A percentile compares a stretch with the other conserved stretches of the same genome.
phyloP scores from a whole-genome alignment of 1,139 yeast species.

The Pichia sp. region DNA sequence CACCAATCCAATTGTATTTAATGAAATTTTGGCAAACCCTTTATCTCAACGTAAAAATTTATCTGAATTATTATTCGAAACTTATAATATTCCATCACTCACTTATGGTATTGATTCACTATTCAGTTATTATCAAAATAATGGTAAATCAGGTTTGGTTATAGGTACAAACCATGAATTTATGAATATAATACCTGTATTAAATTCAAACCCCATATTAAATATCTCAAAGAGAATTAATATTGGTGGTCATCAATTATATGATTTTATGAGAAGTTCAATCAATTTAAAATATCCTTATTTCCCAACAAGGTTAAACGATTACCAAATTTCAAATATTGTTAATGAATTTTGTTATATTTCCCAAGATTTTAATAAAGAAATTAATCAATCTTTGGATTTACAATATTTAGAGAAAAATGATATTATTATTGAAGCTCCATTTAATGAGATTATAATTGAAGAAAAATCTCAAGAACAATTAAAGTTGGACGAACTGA shows the following conservation, averaged over 20 bases:
- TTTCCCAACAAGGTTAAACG: conserved; percentile 69
- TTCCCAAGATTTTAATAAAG: conserved; percentile 60
- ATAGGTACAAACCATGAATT: conserved; percentile 79
- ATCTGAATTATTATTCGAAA: conserved; percentile 80
- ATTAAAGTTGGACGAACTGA: conserved; percentile 65
- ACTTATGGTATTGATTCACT: conserved; percentile 78
- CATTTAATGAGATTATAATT: conserved; percentile 56
- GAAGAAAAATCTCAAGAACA: conserved; percentile 82
- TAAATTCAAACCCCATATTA: conserved; percentile 58
- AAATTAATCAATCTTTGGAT: conserved; percentile 50
- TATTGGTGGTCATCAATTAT: conserved; percentile 84
- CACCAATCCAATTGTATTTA: conserved; percentile 75
- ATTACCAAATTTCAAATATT: conserved; percentile 58
- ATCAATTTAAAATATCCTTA: conserved; percentile 83
- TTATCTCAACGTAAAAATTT: conserved; percentile 61
- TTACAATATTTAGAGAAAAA: conserved; percentile 57
- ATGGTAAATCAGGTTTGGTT: conserved; percentile 56
- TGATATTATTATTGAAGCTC: conserved; percentile 78
- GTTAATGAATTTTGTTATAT: conserved; percentile 76
- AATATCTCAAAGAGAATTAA: conserved; percentile 74
- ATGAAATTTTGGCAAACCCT: conserved; percentile 70
- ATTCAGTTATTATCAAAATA: conserved; percentile 53
- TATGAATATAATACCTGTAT: conserved; percentile 76
- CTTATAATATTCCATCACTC: conserved; percentile 66
- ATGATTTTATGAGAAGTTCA: conserved; percentile 54